Conservation (phyloP, 176 grass and related monocot genomes). For the Lolium rigidum region DNA sequence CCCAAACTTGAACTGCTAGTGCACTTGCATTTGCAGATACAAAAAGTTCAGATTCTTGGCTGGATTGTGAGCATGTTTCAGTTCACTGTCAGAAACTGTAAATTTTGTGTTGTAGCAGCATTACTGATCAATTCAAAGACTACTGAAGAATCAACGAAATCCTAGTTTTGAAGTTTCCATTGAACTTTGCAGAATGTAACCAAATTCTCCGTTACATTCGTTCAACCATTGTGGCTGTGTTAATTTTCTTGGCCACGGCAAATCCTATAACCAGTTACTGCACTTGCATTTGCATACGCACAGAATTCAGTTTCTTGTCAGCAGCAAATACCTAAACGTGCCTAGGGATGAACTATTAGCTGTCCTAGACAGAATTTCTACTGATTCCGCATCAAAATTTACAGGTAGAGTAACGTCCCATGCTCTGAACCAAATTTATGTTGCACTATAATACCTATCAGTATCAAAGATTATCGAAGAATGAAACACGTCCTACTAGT, state of each 20-base stretch:
- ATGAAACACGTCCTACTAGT: background rate
- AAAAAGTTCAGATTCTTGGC: background rate
- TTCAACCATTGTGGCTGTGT: background rate
- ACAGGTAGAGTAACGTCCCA: background rate
- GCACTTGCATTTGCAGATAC: background rate
- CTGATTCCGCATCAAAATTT: background rate
- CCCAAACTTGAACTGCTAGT: conserved; percentile 3
- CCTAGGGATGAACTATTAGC: background rate
- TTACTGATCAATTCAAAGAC: background rate
- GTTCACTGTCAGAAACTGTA: background rate
- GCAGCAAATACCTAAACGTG: background rate
- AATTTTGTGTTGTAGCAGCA: background rate
- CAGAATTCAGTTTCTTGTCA: conserved; percentile 13
- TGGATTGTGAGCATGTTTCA: background rate
- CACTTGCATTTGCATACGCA: background rate
- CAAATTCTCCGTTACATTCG: background rate
- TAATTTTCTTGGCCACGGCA: background rate
- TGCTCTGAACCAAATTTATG: background rate
- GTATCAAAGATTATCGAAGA: background rate
- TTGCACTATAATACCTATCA: background rate
- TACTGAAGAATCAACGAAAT: background rate
- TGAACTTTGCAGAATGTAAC: background rate
- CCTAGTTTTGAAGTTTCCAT: background rate
- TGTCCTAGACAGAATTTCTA: background rate
- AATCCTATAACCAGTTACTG: conserved; percentile 2